Evolutionary conservation across 2,329 filamentous ascomycete species (phyloP).

Genomic region (Phyllosticta citribraziliensis): DNA sequence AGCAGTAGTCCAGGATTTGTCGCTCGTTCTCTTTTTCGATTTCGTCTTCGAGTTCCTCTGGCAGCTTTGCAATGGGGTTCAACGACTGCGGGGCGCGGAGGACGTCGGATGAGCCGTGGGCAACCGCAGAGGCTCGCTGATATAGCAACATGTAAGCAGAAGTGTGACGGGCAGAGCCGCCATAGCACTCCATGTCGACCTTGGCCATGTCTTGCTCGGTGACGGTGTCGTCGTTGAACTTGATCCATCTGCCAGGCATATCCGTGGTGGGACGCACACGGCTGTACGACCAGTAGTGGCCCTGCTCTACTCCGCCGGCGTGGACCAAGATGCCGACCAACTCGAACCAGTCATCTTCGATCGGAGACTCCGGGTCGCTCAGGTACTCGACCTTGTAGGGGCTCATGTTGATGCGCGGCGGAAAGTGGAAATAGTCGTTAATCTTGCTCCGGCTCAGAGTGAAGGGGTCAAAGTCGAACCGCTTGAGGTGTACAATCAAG

Average conservation of each 20-base stretch:
- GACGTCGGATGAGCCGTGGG: constrained; percentile 23
- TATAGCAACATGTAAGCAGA: constrained; percentile 98
- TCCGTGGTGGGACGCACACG: constrained; percentile 58
- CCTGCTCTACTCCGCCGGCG: constrained; percentile 82
- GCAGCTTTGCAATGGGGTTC: constrained; percentile 39
- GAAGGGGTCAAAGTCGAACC: constrained; percentile 71
- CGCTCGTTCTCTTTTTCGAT: constrained; percentile 64
- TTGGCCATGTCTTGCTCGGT: constrained; percentile 61
- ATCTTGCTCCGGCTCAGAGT: constrained; percentile 81
- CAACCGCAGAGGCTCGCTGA: constrained; percentile 62
- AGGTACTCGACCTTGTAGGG: constrained; percentile 84
- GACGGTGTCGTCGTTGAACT: constrained; percentile 90
- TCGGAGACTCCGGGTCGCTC: constrained; percentile 48
- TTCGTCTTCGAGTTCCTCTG: constrained; percentile 37
- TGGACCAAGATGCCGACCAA: constrained; percentile 93
- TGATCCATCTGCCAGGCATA: constrained; percentile 57
- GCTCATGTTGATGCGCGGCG: constrained; percentile 70
- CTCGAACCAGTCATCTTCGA: constrained; percentile 70
- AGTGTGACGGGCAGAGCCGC: constrained; percentile 19
- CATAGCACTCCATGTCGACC: constrained; percentile 54
- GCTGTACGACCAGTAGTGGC: constrained; percentile 95
- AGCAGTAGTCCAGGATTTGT: constrained; percentile 65
- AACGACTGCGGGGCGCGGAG: constrained; percentile 33
- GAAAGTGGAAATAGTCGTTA: constrained; percentile 90
- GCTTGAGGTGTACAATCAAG: constrained; percentile 87